Evolutionary conservation across 176 grass and related monocot species (phyloP).

Genomic region (Avena insularis): DNA sequence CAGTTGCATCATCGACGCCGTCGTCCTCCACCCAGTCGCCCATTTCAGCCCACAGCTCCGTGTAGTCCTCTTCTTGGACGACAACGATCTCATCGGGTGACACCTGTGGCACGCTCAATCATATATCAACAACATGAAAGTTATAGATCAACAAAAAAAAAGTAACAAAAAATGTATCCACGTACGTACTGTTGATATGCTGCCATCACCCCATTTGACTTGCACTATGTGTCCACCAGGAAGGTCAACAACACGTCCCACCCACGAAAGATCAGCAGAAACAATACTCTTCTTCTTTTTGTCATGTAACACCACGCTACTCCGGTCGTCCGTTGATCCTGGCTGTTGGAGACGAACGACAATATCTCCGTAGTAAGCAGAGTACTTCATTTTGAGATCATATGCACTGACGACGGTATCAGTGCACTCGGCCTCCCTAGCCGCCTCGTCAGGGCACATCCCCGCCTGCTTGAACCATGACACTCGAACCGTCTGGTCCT

Average conservation of each 20-base stretch:
- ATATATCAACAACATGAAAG: no score
- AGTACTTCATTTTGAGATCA: background rate
- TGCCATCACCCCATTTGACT: slow-evolving; percentile 30
- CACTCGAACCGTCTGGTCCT: background rate
- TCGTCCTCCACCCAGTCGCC: background rate
- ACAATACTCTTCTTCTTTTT: background rate
- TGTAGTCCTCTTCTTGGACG: no score
- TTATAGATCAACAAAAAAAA: no score
- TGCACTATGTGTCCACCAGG: background rate
- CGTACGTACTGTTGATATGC: background rate
- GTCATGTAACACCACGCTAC: background rate
- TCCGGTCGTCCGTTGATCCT: background rate
- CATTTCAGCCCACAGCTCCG: no score
- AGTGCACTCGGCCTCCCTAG: background rate
- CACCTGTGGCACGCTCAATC: no score
- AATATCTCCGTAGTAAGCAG: background rate
- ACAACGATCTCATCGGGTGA: no score
- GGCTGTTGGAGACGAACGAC: background rate
- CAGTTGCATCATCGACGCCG: background rate
- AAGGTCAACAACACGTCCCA: background rate
- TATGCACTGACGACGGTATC: background rate
- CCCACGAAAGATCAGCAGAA: background rate
- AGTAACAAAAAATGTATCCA: background rate
- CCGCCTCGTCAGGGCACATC: background rate
- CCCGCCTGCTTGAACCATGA: background rate